These are phyloP conservation scores for Rhynchosporium secalis DNA, from an alignment of 2,329 filamentous ascomycete genomes.

Conservation along the genomic window DNA sequence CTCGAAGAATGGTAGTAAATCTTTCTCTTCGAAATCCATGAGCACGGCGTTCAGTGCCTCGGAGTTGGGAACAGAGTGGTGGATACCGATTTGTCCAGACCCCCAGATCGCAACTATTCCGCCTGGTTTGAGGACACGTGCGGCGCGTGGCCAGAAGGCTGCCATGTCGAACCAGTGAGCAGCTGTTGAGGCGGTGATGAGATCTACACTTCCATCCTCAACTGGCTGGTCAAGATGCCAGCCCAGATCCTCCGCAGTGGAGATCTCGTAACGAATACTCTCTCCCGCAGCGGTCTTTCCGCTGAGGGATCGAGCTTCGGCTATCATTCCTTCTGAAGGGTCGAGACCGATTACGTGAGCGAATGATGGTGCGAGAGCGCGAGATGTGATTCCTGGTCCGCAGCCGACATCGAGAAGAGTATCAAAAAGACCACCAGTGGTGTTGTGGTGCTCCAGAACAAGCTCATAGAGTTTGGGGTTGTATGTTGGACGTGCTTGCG, in stretches of 20 bases:
- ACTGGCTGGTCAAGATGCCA: slow-evolving; percentile 20
- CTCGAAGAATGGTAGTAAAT: slow-evolving; percentile 41
- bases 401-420: slow-evolving; percentile 36
- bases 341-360: slow-evolving; percentile 31
- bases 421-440: slow-evolving; percentile 26
- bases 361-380: slow-evolving; percentile 30
- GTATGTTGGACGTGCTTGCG: slow-evolving; percentile 24
- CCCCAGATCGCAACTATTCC: slow-evolving; percentile 49
- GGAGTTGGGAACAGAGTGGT: slow-evolving; percentile 42
- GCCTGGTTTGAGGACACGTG: slow-evolving; percentile 46
- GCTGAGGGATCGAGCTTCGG: slow-evolving; percentile 22
- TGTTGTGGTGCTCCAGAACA: slow-evolving; percentile 28
- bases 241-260: slow-evolving; percentile 31
- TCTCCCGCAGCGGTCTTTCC: slow-evolving; percentile 16
- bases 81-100: slow-evolving; percentile 25
- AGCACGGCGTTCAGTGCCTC: slow-evolving; percentile 42
- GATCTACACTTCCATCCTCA: slow-evolving; percentile 25
- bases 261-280: slow-evolving; percentile 28
- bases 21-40: slow-evolving; percentile 40
- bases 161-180: slow-evolving; percentile 53
- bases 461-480: slow-evolving; percentile 23
- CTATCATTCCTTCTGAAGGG: slow-evolving; percentile 33
- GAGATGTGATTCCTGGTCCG: slow-evolving; percentile 33
- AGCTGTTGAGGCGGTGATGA: slow-evolving; percentile 32
- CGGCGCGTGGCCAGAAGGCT: slow-evolving; percentile 46